A percentile compares a stretch with the other conserved stretches of the same genome.
phyloP scores from a whole-genome alignment of 257 asterid genomes.

The Mitragyna speciosa region DNA sequence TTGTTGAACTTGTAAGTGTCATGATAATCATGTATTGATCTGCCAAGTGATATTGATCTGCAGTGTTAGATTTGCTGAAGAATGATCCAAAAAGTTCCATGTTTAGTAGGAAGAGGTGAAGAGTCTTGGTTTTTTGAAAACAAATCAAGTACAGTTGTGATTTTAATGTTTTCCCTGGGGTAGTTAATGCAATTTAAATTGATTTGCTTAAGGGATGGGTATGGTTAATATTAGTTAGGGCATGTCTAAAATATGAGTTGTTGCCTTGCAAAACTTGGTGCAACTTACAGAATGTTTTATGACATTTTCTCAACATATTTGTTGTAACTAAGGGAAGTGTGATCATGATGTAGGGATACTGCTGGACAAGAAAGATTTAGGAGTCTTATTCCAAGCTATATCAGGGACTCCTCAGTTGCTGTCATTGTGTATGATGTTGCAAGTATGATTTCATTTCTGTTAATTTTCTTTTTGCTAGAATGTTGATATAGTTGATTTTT shows the following conservation, averaged over 20 bases:
- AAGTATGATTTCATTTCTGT: conserved; percentile 38
- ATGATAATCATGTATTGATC: not conserved
- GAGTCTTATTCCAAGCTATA: conserved; percentile 91
- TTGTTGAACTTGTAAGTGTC: not conserved
- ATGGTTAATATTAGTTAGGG: no score
- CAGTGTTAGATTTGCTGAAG: not conserved
- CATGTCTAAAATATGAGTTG: no score
- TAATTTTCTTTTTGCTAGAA: not conserved
- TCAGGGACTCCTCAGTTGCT: conserved; percentile 89
- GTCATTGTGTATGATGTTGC: conserved; percentile 89
- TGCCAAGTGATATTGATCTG: not conserved
- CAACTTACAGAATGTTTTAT: no score
- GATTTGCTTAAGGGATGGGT: not conserved
- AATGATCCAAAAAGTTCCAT: not conserved
- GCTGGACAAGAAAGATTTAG: conserved; percentile 95
- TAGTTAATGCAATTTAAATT: not conserved
- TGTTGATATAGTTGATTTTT: not conserved
- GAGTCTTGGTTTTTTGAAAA: not conserved
- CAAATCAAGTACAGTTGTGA: not conserved
- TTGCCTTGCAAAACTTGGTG: no score
- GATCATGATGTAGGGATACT: conserved; percentile 64
- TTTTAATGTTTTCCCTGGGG: not conserved
- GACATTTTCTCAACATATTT: no score
- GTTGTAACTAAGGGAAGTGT: no score
- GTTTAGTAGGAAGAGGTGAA: not conserved